phyloP scores from a whole-genome alignment of 2,329 filamentous ascomycete genomes.

The Madurella mycetomatis region DNA sequence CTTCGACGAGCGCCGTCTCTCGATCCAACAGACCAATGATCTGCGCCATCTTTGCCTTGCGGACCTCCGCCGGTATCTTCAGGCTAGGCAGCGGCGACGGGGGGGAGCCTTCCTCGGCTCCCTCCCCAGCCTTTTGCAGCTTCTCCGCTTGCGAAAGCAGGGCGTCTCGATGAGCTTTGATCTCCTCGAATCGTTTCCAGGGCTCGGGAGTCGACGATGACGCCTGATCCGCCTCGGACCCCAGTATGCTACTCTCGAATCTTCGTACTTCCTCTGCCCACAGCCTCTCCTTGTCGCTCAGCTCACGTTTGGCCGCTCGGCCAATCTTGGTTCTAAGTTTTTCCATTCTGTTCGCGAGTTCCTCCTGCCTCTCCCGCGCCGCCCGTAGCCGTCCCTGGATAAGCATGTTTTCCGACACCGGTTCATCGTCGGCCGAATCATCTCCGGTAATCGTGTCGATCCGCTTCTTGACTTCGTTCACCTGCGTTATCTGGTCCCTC shows the following conservation, averaged over 20 bases:
- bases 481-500: conserved; percentile 61
- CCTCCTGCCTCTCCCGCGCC: conserved; percentile 52
- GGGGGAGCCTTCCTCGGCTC: conserved; percentile 21
- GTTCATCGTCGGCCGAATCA: conserved; percentile 49
- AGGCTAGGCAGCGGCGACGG: conserved; percentile 38
- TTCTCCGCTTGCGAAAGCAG: conserved; percentile 49
- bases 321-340: conserved; percentile 49
- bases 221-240: conserved; percentile 25
- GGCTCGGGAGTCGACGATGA: conserved; percentile 35
- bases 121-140: conserved; percentile 33
- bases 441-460: conserved; percentile 63
- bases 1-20: conserved; percentile 65
- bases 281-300: conserved; percentile 59
- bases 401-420: conserved; percentile 46
- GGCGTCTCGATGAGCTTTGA: conserved; percentile 50
- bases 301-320: conserved; percentile 44
- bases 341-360: conserved; percentile 57
- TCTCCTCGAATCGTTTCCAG: conserved; percentile 54
- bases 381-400: conserved; percentile 55
- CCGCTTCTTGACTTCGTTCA: conserved; percentile 59
- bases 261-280: conserved; percentile 43
- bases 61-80: conserved; percentile 56
- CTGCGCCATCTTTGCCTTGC: conserved; percentile 59
- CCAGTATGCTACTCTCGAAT: conserved; percentile 39
- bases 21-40: conserved; percentile 60